These are phyloP conservation scores for Sordaria brevicollis DNA, from an alignment of 495 filamentous ascomycete species.

Conservation along the genomic window DNA sequence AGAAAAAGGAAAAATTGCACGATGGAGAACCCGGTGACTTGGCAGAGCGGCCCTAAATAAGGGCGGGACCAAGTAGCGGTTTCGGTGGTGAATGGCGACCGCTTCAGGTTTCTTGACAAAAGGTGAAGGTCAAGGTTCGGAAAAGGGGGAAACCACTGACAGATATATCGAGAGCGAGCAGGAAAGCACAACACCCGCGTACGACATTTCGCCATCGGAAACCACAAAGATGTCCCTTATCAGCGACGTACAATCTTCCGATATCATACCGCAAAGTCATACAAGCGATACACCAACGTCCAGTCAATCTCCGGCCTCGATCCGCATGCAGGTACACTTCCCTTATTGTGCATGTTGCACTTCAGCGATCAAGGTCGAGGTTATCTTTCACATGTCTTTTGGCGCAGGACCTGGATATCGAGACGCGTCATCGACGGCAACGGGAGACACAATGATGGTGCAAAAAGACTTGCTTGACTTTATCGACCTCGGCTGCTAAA, in stretches of 20 bases:
- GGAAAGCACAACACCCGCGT: not conserved
- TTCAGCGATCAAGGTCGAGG: rapidly evolving
- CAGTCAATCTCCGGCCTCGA: not conserved
- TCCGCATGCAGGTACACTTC: not conserved
- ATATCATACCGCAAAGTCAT: not conserved
- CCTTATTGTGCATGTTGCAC: not conserved
- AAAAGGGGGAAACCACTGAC: not conserved
- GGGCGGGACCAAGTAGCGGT: not conserved
- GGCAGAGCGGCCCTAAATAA: not conserved
- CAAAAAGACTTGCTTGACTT: not conserved
- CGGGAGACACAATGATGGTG: not conserved
- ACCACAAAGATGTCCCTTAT: not conserved
- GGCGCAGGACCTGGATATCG: not conserved
- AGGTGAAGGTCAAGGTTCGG: not conserved
- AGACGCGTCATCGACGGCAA: not conserved
- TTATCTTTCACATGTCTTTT: not conserved
- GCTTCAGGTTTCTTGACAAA: not conserved
- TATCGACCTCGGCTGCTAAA: not conserved
- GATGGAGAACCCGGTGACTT: not conserved
- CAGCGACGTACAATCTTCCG: not conserved
- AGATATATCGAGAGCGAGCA: not conserved
- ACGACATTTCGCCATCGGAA: not conserved
- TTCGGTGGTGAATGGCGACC: not conserved
- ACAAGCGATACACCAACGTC: not conserved
- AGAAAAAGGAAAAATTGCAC: not conserved